Base-by-base conservation (phyloP, 176 grass and related monocot genomes). In the Bromus sterilis region DNA sequence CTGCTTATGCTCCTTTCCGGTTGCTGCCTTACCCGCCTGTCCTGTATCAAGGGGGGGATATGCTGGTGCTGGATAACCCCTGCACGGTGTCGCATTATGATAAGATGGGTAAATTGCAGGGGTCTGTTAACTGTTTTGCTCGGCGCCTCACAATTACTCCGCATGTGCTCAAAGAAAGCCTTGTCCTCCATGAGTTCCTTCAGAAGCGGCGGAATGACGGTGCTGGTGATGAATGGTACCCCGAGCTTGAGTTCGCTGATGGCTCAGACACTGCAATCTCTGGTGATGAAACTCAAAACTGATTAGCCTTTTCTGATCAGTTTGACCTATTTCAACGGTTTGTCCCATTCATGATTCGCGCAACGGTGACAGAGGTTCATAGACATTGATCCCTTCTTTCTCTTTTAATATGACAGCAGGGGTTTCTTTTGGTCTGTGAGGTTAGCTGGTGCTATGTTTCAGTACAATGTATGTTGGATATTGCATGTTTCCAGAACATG, bases 141-240 rank as follows among this genome's bases (percentile, higher is more conserved):
- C 1, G 3, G 24, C 39, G 68, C 39, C 7, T 43, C 40, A 0
- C 1, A 29, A 43, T 71, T 44, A 71, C 68, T 71, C 68, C 68
- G 29, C 39, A 71, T 71, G 9, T 44, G 68, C 68, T 71, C 40
- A 71, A 71, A 44, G 40, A 71, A 71, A 71, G 24, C 68, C 68
- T 71, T 43, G 40, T 71, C 68, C 40, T 71, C 68, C 68, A 71
- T 71, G 24, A 71, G 3, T 71, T 71, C 68, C 68, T 71, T 71
- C 68, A 29, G 15, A 44, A 1, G 8, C 68, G 44, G 68, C 24
- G 26, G 68, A 16, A 29, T 71, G 40, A 2, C 28, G 40, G 24
- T 71, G 67, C 13, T 42, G 24, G 24, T 43, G 68, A 43, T 43
- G 68, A 43, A 71, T 71, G 68, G 40, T 71, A 44, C 66, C 18